A percentile compares a stretch with the other conserved stretches of the same genome.
Evolutionary conservation across 2,329 filamentous ascomycete genomes (phyloP).

Genomic region (Clarireedia homoeocarpa): DNA sequence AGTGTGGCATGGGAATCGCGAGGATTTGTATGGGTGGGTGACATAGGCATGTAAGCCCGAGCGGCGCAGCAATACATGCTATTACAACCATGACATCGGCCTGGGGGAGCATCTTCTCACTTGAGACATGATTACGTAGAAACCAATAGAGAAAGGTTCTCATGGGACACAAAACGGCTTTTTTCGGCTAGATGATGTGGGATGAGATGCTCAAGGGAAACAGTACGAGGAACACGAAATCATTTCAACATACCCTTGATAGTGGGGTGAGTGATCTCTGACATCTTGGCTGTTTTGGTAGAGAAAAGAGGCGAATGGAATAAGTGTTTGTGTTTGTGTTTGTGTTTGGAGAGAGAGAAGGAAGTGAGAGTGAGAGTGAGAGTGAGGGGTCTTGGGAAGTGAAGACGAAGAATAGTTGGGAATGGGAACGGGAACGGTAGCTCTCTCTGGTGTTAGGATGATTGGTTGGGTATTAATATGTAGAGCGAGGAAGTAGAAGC

Average conservation of each 20-base stretch:
- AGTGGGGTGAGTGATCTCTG: conserved; percentile 48
- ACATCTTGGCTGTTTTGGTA: conserved; percentile 31
- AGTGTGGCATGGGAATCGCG: too few relatives aligned
- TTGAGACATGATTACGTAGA: neutral
- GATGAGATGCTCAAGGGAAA: neutral
- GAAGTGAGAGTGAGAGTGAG: neutral
- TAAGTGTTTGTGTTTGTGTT: neutral
- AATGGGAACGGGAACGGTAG: neutral
- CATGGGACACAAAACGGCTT: too few relatives aligned
- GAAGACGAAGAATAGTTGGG: neutral
- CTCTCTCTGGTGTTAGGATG: neutral
- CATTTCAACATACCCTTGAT: conserved; percentile 45
- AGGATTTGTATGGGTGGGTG: neutral
- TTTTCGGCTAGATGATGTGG: neutral
- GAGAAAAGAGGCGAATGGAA: neutral
- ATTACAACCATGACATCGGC: neutral
- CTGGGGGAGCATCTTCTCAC: neutral
- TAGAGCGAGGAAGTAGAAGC: too few relatives aligned
- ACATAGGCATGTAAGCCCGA: neutral
- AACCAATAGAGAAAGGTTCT: too few relatives aligned
- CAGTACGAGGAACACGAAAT: neutral
- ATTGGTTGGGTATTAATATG: too few relatives aligned
- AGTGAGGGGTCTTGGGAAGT: neutral
- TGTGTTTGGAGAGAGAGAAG: neutral
- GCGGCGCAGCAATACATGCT: neutral